phyloP scores from a whole-genome alignment of 1,139 yeast species.

The Saccharomyces hybrid region DNA sequence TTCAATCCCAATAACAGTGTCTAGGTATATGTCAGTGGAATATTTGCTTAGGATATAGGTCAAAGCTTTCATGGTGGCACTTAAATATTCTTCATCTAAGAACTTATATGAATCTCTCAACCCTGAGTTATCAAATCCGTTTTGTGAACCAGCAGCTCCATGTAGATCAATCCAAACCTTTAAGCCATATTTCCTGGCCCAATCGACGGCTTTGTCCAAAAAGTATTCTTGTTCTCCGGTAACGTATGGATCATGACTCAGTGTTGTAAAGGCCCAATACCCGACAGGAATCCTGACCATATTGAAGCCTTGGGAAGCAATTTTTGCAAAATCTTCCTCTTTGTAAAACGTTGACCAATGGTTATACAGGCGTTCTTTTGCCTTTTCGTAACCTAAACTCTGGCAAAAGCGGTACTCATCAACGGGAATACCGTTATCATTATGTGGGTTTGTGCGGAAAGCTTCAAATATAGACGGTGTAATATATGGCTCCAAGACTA shows the following conservation, averaged over 20 bases:
- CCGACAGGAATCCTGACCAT: conserved; percentile 89
- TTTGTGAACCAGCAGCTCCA: conserved; percentile 95
- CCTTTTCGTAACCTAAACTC: conserved; percentile 54
- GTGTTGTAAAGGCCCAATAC: conserved; percentile 83
- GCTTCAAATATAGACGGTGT: conserved; percentile 73
- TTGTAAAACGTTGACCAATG: conserved; percentile 83
- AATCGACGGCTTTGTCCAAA: conserved; percentile 65
- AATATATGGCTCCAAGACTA: conserved; percentile 79
- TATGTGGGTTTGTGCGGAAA: conserved; percentile 24
- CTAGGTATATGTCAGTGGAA: conserved; percentile 53
- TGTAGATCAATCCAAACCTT: conserved; percentile 90
- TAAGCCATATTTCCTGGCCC: conserved; percentile 59
- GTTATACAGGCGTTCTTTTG: conserved; percentile 42
- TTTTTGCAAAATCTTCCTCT: conserved; percentile 61
- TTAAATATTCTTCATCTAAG: conserved; percentile 47
- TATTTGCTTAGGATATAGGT: conserved; percentile 47
- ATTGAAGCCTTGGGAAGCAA: conserved; percentile 65
- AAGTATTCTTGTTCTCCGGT: conserved; percentile 76
- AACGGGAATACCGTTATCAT: conserved; percentile 49
- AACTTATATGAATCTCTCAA: conserved; percentile 57
- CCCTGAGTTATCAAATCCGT: conserved; percentile 95
- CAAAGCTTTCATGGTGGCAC: conserved; percentile 28
- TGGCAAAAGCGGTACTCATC: conserved; percentile 77
- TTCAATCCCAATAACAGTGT: conserved; percentile 78
- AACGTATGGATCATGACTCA: conserved; percentile 74